phyloP scores from a whole-genome alignment of 2,329 filamentous ascomycete genomes.

The Curvularia spicifera region DNA sequence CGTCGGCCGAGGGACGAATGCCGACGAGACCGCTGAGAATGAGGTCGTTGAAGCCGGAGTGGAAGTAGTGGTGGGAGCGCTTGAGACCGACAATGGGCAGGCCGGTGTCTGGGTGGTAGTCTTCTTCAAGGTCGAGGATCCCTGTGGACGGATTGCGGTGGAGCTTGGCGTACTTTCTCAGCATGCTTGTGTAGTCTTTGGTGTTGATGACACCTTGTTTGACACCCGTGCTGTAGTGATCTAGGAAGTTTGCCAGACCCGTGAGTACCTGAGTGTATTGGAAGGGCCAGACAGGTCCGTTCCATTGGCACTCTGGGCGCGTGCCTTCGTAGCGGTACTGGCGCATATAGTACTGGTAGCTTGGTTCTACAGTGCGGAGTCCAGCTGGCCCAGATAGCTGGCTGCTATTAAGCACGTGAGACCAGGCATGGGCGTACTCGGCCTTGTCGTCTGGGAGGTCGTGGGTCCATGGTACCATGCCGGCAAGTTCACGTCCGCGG shows the following conservation, averaged over 20 bases:
- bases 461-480: conserved; percentile 54
- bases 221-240: conserved; percentile 47
- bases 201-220: conserved; percentile 32
- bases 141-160: conserved; percentile 48
- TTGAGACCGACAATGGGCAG: conserved; percentile 52
- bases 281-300: conserved; percentile 55
- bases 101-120: conserved; percentile 54
- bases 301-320: conserved; percentile 54
- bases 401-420: conserved; percentile 45
- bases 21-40: conserved; percentile 53
- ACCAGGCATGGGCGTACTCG: conserved; percentile 49
- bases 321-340: conserved; percentile 52
- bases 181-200: conserved; percentile 47
- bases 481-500: conserved; percentile 54
- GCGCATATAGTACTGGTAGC: conserved; percentile 55
- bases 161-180: conserved; percentile 50
- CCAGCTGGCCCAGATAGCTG: conserved; percentile 48
- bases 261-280: conserved; percentile 53
- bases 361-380: conserved; percentile 53
- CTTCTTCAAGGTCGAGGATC: conserved; percentile 51
- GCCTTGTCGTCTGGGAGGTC: conserved; percentile 51
- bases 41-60: conserved; percentile 54
- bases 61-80: conserved; percentile 55
- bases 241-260: conserved; percentile 53
- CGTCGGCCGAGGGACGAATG: conserved; percentile 49